phyloP scores from a whole-genome alignment of 2,329 filamentous ascomycete genomes.

The Exophiala bonariae region DNA sequence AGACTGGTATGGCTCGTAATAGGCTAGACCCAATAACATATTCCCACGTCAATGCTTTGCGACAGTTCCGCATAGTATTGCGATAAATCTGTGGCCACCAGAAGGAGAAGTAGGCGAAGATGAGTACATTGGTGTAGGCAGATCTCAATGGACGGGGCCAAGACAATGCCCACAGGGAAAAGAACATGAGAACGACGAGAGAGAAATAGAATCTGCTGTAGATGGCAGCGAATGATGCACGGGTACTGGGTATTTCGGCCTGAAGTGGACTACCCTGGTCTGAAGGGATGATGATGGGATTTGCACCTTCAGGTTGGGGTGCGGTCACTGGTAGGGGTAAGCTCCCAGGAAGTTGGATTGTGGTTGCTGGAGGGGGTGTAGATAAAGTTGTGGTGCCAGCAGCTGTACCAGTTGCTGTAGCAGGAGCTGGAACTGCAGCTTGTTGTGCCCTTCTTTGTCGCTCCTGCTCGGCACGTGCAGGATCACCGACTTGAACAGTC shows the following conservation, averaged over 20 bases:
- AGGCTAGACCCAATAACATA: constrained; percentile 83
- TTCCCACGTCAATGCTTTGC: constrained; percentile 85
- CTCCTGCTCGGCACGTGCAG: constrained; percentile 47
- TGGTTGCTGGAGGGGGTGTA: neutral
- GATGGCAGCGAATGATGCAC: constrained; percentile 56
- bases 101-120: constrained; percentile 79
- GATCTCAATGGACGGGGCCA: constrained; percentile 55
- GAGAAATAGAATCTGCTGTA: constrained; percentile 64
- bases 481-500: constrained; percentile 56
- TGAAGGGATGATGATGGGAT: constrained; percentile 59
- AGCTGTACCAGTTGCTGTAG: constrained; percentile 1
- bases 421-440: constrained; percentile 8
- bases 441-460: constrained; percentile 23
- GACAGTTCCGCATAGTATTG: constrained; percentile 87
- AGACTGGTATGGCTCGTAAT: constrained; percentile 74
- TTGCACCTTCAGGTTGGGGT: constrained; percentile 44
- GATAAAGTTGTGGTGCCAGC: neutral
- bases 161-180: constrained; percentile 59
- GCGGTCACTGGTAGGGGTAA: constrained; percentile 56
- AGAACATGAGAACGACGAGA: constrained; percentile 57
- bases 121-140: constrained; percentile 62
- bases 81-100: constrained; percentile 92
- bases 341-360: constrained; percentile 16
- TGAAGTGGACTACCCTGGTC: constrained; percentile 52
- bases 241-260: constrained; percentile 33